Conservation (phyloP, 2,329 filamentous ascomycete species). For the Botrytis galanthina region DNA sequence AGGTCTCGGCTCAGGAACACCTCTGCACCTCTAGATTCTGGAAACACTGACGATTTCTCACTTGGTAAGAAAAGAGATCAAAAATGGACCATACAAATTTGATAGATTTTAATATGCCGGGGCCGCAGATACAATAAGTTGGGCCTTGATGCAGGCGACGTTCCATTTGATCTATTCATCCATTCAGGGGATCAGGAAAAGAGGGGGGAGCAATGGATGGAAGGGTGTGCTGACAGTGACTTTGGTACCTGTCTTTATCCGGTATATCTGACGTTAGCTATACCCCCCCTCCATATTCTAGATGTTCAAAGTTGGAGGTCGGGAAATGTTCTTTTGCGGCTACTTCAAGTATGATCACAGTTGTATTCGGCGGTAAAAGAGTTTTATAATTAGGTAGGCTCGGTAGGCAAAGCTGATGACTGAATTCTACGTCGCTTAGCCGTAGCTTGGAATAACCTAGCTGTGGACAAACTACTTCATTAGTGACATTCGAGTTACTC, state of each 20-base stretch:
- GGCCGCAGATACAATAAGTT: background rate
- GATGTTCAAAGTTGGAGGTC: background rate
- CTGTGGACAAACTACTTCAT: constrained; percentile 2
- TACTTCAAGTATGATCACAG: background rate
- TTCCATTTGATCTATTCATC: constrained; percentile 14
- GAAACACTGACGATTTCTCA: constrained; percentile 8
- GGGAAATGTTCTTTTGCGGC: constrained; percentile 1
- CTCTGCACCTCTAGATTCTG: background rate
- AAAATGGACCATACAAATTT: background rate
- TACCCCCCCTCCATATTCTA: background rate
- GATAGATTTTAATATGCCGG: constrained; percentile 9
- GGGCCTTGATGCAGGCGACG: constrained; percentile 10
- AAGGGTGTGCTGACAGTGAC: constrained; percentile 11
- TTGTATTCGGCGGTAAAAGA: constrained; percentile 15
- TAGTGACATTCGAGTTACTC: constrained; percentile 18
- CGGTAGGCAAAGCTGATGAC: constrained; percentile 1
- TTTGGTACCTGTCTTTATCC: constrained; percentile 1
- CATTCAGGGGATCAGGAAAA: constrained; percentile 3
- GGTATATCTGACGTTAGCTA: constrained; percentile 4
- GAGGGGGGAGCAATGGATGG: background rate
- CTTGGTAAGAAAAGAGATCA: background rate
- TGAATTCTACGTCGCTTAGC: background rate
- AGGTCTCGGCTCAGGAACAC: constrained; percentile 18
- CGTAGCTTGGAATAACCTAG: background rate
- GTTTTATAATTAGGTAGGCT: background rate